phyloP scores from a whole-genome alignment of 371 early-diverging fungal species.

The Chytridium lagenaria region DNA sequence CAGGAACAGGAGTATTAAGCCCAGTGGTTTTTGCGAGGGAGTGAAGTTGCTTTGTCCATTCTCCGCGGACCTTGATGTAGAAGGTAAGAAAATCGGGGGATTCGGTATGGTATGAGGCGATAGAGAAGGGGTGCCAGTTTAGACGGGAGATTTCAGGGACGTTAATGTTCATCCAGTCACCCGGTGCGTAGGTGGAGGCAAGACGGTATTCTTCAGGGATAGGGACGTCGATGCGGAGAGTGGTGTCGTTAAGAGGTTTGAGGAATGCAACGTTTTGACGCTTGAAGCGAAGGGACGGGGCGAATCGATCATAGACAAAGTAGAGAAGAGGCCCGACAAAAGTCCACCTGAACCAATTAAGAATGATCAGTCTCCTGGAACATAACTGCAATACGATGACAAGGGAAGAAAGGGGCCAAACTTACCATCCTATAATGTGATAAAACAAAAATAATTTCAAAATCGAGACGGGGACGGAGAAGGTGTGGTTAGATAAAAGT shows the following conservation, averaged over 20 bases:
- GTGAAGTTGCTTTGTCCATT: not conserved
- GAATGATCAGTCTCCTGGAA: not conserved
- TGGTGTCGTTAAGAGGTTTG: not conserved
- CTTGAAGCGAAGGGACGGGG: not conserved
- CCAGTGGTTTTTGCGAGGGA: not conserved
- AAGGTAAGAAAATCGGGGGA: conserved; percentile 3
- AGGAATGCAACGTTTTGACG: not conserved
- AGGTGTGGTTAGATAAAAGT: not conserved
- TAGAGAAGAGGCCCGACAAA: conserved; percentile 8
- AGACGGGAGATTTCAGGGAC: not conserved
- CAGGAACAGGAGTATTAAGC: not conserved
- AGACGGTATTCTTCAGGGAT: not conserved
- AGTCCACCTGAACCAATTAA: not conserved
- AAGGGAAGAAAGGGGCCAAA: not conserved
- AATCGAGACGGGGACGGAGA: no score
- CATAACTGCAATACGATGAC: not conserved
- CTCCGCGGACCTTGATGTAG: conserved; percentile 12
- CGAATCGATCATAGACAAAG: conserved; percentile 26
- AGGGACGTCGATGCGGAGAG: not conserved
- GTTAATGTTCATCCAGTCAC: conserved; percentile 26
- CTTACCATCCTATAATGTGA: not conserved
- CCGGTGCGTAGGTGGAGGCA: conserved; percentile 18
- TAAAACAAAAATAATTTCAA: not conserved
- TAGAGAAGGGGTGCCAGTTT: conserved; percentile 29
- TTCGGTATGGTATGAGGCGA: conserved; percentile 17